Evolutionary conservation across 352 stramenopile genomes (phyloP).

Genomic region (Phytophthora vignae): DNA sequence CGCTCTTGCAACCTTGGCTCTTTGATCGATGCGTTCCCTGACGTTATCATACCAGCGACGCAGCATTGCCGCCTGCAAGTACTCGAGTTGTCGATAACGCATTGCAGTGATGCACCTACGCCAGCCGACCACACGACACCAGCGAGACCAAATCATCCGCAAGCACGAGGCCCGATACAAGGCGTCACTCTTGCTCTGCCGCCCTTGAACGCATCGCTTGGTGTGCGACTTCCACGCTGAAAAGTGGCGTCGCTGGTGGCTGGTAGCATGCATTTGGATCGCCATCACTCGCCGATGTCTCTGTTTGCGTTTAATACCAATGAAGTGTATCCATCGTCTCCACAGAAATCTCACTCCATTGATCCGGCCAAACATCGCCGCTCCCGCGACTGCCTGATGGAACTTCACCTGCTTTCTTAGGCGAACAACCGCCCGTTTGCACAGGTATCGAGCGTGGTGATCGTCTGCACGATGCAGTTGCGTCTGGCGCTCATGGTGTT

Average conservation of each 20-base stretch:
- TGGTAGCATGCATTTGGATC: constrained; percentile 5
- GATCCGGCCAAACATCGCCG: constrained; percentile 6
- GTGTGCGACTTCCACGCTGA: constrained; percentile 21
- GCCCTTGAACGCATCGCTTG: constrained; percentile 5
- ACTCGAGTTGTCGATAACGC: constrained; percentile 8
- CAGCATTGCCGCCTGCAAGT: constrained; percentile 2
- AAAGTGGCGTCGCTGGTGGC: constrained; percentile 18
- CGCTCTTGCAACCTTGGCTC: constrained; percentile 1
- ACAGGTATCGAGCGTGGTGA: constrained; percentile 16
- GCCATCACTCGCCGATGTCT: background rate
- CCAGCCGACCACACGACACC: constrained; percentile 27
- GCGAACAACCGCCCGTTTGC: constrained; percentile 14
- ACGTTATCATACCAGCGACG: constrained; percentile 20
- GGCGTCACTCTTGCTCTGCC: constrained; percentile 26
- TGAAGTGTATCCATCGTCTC: constrained; percentile 21
- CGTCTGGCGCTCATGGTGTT: constrained; percentile 1
- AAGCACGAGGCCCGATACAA: constrained; percentile 26
- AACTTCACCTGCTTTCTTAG: constrained; percentile 16
- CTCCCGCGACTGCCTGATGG: constrained; percentile 13
- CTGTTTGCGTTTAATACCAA: constrained; percentile 7
- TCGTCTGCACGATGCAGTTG: constrained; percentile 19
- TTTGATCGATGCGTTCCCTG: constrained; percentile 7
- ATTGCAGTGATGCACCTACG: constrained; percentile 12
- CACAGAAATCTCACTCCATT: constrained; percentile 9
- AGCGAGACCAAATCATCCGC: constrained; percentile 35